Percentiles rank a stretch among this genome's conserved stretches.
Conservation (phyloP, 2,329 filamentous ascomycete species). For the Elsinoe perseae region DNA sequence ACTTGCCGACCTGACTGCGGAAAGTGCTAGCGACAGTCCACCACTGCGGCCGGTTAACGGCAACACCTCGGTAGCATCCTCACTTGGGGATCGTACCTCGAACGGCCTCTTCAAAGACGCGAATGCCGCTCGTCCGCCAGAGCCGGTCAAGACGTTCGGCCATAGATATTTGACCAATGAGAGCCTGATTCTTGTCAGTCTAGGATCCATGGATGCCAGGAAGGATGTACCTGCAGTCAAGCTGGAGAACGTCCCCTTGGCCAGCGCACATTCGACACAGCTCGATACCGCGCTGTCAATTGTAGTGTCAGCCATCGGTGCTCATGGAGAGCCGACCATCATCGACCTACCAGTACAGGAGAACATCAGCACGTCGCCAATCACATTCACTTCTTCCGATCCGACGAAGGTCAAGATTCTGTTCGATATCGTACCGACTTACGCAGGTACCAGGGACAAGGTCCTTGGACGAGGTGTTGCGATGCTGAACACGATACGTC, state of each 20-base stretch:
- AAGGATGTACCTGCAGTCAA: conserved; percentile 74
- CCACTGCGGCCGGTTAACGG: conserved; percentile 20
- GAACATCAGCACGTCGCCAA: conserved; percentile 85
- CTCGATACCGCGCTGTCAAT: conserved; percentile 90
- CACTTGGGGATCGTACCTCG: conserved; percentile 43
- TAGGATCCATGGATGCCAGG: conserved; percentile 90
- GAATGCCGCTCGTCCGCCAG: conserved; percentile 42
- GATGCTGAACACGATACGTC: conserved; percentile 76
- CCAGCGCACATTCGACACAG: conserved; percentile 83
- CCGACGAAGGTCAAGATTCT: conserved; percentile 74
- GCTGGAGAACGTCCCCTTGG: conserved; percentile 78
- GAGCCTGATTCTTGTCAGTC: conserved; percentile 81
- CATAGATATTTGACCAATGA: conserved; percentile 88
- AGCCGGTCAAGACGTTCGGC: conserved; percentile 89
- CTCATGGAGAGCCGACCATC: conserved; percentile 75
- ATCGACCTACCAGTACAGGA: conserved; percentile 92
- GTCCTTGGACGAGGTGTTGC: conserved; percentile 84
- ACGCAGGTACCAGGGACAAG: conserved; percentile 72
- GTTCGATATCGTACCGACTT: conserved; percentile 93
- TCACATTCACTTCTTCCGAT: conserved; percentile 77
- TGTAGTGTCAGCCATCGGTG: conserved; percentile 78
- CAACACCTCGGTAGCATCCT: conserved; percentile 37
- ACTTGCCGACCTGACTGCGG: conserved; percentile 52
- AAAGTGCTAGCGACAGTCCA: conserved; percentile 26
- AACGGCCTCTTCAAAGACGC: conserved; percentile 33